Evolutionary conservation across 2,329 filamentous ascomycete species (phyloP).

Genomic region (Fusarium sp.): DNA sequence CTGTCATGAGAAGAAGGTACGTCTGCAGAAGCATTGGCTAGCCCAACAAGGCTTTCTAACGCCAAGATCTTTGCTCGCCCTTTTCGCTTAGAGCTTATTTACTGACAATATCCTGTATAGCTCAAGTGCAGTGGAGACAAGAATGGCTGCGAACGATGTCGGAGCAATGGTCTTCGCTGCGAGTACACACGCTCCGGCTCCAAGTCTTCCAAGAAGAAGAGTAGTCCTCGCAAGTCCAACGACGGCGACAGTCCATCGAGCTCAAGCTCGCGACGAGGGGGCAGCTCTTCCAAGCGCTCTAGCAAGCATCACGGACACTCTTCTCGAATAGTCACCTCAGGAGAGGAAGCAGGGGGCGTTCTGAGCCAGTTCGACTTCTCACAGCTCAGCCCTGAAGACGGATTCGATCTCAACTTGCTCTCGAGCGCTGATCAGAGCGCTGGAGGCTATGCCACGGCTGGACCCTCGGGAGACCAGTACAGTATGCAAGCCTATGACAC

Average conservation of each 20-base stretch:
- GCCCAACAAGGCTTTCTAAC: background rate
- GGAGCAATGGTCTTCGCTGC: slow-evolving; percentile 44
- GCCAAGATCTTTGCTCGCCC: background rate
- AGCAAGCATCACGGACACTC: slow-evolving; percentile 34
- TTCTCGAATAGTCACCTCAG: slow-evolving; percentile 22
- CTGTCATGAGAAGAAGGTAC: slow-evolving; percentile 53
- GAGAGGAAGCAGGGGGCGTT: slow-evolving; percentile 36
- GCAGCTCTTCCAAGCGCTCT: slow-evolving; percentile 36
- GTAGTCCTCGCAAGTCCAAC: slow-evolving; percentile 32
- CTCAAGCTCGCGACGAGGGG: slow-evolving; percentile 31
- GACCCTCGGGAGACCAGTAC: slow-evolving; percentile 32
- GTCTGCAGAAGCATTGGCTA: background rate
- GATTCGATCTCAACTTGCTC: slow-evolving; percentile 43
- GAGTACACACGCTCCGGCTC: slow-evolving; percentile 50
- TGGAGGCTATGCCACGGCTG: slow-evolving; percentile 39
- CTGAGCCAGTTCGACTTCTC: slow-evolving; percentile 44
- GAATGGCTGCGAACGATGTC: slow-evolving; percentile 50
- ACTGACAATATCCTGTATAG: slow-evolving; percentile 37
- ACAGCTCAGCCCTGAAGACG: slow-evolving; percentile 44
- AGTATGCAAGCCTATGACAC: slow-evolving; percentile 18
- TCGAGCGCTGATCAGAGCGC: slow-evolving; percentile 33
- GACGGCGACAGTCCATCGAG: slow-evolving; percentile 34
- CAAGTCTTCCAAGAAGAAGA: slow-evolving; percentile 46
- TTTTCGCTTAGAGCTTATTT: background rate
- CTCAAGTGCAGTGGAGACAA: slow-evolving; percentile 52